These are phyloP conservation scores for Collybia mongolica DNA, from an alignment of 768 basidiomycete species.

Conservation along the genomic window DNA sequence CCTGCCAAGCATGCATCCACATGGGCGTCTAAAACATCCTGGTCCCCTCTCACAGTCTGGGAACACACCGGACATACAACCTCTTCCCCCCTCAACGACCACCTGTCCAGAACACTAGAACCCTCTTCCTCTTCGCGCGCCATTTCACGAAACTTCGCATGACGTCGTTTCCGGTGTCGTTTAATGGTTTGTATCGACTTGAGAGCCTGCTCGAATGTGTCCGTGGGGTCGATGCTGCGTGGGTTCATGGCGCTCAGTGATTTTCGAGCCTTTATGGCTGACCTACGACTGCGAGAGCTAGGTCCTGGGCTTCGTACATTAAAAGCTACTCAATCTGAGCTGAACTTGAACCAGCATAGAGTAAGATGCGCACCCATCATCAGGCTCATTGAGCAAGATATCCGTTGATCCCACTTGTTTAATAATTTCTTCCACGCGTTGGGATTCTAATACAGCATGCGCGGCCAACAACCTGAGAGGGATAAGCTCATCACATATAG, in stretches of 20 bases:
- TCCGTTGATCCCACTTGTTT: conserved; percentile 61
- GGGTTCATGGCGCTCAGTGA: conserved; percentile 25
- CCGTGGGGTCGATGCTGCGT: conserved; percentile 14
- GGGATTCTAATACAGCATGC: conserved; percentile 65
- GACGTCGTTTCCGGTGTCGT: conserved; percentile 66
- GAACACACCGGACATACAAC: conserved; percentile 73
- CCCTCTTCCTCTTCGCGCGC: conserved; percentile 60
- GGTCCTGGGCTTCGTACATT: conserved; percentile 26
- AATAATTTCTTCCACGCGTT: conserved; percentile 70
- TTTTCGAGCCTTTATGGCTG: conserved; percentile 39
- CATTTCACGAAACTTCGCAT: conserved; percentile 66
- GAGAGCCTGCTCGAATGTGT: conserved; percentile 36
- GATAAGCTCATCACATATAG: conserved; percentile 70
- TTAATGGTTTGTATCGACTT: conserved; percentile 65
- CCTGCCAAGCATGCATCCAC: conserved; percentile 77
- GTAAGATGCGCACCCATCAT: conserved; percentile 47
- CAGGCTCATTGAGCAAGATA: conserved; percentile 48
- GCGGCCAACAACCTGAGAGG: conserved; percentile 68
- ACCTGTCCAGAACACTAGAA: conserved; percentile 22
- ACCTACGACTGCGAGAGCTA: conserved; percentile 35
- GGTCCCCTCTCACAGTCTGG: conserved; percentile 56
- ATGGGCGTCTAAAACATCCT: conserved; percentile 75
- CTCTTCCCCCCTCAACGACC: conserved; percentile 35
- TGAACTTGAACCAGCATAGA: background rate
- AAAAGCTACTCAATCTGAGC: background rate